Conservation (phyloP, 176 grass and related monocot species). For the Cenchrus americanus region DNA sequence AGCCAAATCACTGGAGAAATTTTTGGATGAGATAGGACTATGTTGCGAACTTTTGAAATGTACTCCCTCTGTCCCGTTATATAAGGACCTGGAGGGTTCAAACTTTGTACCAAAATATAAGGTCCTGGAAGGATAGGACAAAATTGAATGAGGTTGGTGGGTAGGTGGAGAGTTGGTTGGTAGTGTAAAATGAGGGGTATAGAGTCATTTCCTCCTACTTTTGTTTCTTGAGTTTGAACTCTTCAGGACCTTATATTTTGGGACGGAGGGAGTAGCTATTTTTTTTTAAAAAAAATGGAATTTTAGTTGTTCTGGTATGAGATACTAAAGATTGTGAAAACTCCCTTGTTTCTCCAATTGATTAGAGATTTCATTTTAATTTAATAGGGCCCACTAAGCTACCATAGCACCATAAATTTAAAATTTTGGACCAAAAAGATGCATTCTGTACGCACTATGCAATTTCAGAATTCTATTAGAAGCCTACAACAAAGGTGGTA, state of each 20-base stretch:
- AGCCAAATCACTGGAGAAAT: neutral
- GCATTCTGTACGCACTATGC: neutral
- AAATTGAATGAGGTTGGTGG: too few species aligned
- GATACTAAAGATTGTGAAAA: neutral
- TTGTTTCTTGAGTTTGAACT: too few species aligned
- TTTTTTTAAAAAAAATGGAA: neutral
- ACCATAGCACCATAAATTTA: neutral
- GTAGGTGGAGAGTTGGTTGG: too few species aligned
- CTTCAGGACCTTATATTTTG: too few species aligned
- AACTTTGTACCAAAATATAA: too few species aligned
- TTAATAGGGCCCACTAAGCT: neutral
- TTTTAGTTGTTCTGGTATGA: neutral
- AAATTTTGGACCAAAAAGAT: neutral
- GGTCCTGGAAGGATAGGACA: too few species aligned
- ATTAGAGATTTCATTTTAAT: neutral
- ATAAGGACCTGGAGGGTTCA: too few species aligned
- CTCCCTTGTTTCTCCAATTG: neutral
- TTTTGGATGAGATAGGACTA: neutral
- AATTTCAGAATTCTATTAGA: neutral
- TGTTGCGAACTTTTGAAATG: neutral
- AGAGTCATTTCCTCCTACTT: too few species aligned
- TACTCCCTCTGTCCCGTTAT: too few species aligned
- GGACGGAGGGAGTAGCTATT: too few species aligned
- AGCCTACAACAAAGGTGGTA: neutral
- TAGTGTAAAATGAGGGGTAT: too few species aligned